A percentile compares a stretch with the other conserved stretches of the same genome.
Evolutionary conservation across 345 rosid genomes (phyloP).

Genomic region (Heritiera fomes): DNA sequence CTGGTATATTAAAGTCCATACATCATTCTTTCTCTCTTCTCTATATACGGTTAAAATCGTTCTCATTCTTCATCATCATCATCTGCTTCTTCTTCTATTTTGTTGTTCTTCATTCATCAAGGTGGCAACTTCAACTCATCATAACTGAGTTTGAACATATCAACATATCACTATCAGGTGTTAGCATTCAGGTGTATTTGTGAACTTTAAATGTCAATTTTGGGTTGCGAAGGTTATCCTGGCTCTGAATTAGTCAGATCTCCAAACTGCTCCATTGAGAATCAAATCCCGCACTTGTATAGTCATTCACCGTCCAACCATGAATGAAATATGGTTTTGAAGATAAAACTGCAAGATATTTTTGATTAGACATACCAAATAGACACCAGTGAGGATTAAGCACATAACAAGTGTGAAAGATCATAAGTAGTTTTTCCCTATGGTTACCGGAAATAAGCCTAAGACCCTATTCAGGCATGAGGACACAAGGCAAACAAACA

Average conservation of each 20-base stretch:
- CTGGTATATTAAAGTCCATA: no score
- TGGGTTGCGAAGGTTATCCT: slow-evolving; percentile 82
- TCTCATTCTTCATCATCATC: no score
- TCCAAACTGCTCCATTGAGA: slow-evolving; percentile 81
- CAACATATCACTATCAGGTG: neutral
- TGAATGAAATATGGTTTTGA: neutral
- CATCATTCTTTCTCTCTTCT: no score
- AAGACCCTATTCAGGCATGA: neutral
- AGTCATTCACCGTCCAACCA: slow-evolving; percentile 61
- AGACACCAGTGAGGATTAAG: neutral
- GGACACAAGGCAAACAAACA: neutral
- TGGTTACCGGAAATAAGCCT: neutral
- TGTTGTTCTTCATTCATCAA: no score
- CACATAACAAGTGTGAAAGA: neutral
- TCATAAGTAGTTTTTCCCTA: neutral
- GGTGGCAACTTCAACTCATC: no score
- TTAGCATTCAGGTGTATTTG: slow-evolving; percentile 36
- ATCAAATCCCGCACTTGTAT: slow-evolving; percentile 58
- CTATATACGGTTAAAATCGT: no score
- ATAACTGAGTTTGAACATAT: no score
- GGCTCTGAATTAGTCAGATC: slow-evolving; percentile 89
- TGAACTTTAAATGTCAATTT: slow-evolving; percentile 52
- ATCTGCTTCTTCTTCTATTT: no score
- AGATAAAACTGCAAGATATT: neutral
- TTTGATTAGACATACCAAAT: neutral